Base-by-base conservation (phyloP, 371 early-diverging fungal genomes). In the Saksenaea vasiformis region DNA sequence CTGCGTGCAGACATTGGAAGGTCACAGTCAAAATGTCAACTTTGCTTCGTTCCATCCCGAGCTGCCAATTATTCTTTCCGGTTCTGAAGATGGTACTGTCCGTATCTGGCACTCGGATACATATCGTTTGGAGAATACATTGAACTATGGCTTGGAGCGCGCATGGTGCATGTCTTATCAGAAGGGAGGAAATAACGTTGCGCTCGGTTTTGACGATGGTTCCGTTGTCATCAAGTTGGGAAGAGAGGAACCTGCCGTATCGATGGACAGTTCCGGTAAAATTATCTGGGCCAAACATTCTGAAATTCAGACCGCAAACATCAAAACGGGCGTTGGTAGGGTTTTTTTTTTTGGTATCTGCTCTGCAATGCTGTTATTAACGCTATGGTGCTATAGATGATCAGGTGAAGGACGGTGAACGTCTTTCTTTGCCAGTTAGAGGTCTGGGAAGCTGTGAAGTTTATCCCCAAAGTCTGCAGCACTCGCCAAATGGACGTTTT, bases 21-120 rank as follows among this genome's bases (percentile, higher is more conserved):
- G 99, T 3, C 99, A 99, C 77, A 87, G 93, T 14, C 94, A 99
- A 63, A 99, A 99, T 69, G 95, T 99, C n/a, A 91, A 93, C 27
- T 89, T 93, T 59, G 91, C 94, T 5, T 87, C 90, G 26, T 99
- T 95, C 84, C 99, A 99, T 75, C 99, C 99, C 0, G 93, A 94
- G 43, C 80, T 98, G 56, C 99, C 99, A 14, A 95, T 98, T 71
- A 93, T 99, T 58, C 74, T 99, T 54, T 93, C 94, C 15, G 98
- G 96, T 55, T 92, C 95, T 66, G 99, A 99, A 78, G 99, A 99
- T 78, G 99, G 96, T 58, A 82, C 79, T 8, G 94, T 99, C 19
- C 91, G 95, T 57, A 83, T 99, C 44, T 99, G 99, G 99, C 96
- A 99, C 74, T 89, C 95, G 37, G 93, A 95, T 72, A 98, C 98